Evolutionary conservation across 768 basidiomycete species (phyloP), one percentile per base, ranked within the genome.

Genomic region (Tricholoma matsutake): DNA sequence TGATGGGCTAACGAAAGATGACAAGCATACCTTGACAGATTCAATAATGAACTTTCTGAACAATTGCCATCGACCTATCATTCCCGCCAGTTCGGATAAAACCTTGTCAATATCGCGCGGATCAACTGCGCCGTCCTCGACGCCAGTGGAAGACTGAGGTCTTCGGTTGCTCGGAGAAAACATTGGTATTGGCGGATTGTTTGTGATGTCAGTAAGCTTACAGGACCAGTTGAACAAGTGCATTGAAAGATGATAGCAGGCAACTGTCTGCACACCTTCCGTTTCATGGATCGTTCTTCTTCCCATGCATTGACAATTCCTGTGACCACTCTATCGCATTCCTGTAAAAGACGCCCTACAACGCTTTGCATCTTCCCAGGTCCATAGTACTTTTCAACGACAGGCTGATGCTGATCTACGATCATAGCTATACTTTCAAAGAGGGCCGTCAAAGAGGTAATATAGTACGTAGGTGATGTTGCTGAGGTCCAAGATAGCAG

Each of bases 351-450:
- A 45, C 87, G 81, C 22, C 81, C 76, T 2, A 95, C 83, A 11
- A 96, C 94, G 35, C 75, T 82, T 43, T 80, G 76, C 96, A 98
- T 98, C 72, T 90, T 89, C 0, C 94, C 91, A 8, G 73, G 66
- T 0, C 97, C 97, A 68, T 99, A 99, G 75, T 99, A 98, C 75
- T 97, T 98, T 70, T 98, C 96, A 1, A 99, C 96, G 4, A 99
- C 86, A 2, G 94, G 92, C 65, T 97, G 96, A 70, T 99, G 97
- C 69, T 99, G 97, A 67, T 96, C 94, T 20, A 99, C 88, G 64
- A 99, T 94, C 79, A 93, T 86, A 0, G 96, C 97, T 55, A 99
- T 89, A 59, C 89, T 91, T 75, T 99, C 97, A 65, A 98, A 95
- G 1, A 99, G 82, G 6, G 92, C 88, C 2, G 96, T 98, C 58